Percentiles rank a stretch among this genome's conserved stretches.
Conservation (phyloP, 1,139 yeast genomes). For the Candida buenavistaensis region DNA sequence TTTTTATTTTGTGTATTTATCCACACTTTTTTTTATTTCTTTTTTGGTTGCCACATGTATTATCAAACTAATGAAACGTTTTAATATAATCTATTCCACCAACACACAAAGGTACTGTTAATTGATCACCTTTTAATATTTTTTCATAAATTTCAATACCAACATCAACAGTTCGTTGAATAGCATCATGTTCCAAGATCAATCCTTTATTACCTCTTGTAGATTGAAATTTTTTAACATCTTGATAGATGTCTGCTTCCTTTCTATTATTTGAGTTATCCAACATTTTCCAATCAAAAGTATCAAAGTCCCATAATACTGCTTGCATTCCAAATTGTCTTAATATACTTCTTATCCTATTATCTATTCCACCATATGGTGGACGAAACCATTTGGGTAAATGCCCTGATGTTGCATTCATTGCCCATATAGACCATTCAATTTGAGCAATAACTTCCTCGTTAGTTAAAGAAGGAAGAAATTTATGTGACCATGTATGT, state of each 20-base stretch:
- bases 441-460: slow-evolving; percentile 85
- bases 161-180: slow-evolving; percentile 63
- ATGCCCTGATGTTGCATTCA: slow-evolving; percentile 90
- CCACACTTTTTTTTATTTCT: too few species aligned
- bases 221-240: slow-evolving; percentile 53
- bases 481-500: slow-evolving; percentile 93
- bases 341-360: slow-evolving; percentile 75
- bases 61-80: slow-evolving; percentile 18
- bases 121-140: slow-evolving; percentile 51
- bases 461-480: slow-evolving; percentile 72
- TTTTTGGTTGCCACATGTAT: neutral
- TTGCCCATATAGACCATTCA: slow-evolving; percentile 97
- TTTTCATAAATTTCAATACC: slow-evolving; percentile 55
- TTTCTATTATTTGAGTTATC: slow-evolving; percentile 33
- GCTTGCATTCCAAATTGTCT: slow-evolving; percentile 85
- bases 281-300: slow-evolving; percentile 85
- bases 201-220: slow-evolving; percentile 51
- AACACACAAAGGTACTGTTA: slow-evolving; percentile 84
- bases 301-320: slow-evolving; percentile 89
- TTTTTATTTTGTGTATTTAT: too few species aligned
- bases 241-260: slow-evolving; percentile 52
- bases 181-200: slow-evolving; percentile 83
- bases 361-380: slow-evolving; percentile 93
- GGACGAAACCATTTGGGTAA: slow-evolving; percentile 95
- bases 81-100: slow-evolving; percentile 56